Percentiles rank a stretch among this genome's conserved stretches.
phyloP scores from a whole-genome alignment of 257 asterid species.

The Solanum virginianum region DNA sequence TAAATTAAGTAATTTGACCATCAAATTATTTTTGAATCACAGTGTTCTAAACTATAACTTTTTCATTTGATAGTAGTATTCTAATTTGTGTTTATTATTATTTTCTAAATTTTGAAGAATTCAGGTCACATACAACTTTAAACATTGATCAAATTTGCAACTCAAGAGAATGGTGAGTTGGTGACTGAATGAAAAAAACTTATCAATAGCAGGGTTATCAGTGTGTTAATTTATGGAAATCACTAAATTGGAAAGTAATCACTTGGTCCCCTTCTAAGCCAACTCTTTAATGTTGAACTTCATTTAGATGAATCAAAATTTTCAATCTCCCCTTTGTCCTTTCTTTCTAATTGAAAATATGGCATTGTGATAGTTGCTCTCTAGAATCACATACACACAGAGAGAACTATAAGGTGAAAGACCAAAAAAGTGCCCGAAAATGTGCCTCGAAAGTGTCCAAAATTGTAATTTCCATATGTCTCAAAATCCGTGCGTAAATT shows the following conservation, averaged over 20 bases:
- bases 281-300: neutral
- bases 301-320: neutral
- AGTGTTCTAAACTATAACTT: neutral
- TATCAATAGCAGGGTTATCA: neutral
- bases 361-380: no score
- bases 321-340: neutral
- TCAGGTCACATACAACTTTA: neutral
- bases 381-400: no score
- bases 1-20: neutral
- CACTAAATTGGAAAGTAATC: neutral
- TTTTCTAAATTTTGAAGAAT: neutral
- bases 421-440: no score
- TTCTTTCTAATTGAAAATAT: neutral
- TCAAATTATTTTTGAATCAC: neutral
- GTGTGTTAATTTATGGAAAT: neutral
- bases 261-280: neutral
- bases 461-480: no score
- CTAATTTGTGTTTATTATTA: neutral
- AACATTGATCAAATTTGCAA: no score
- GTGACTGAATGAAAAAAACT: neutral
- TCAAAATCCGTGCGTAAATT: no score
- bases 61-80: neutral
- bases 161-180: neutral
- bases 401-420: no score
- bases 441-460: no score